Percentiles rank a stretch among this genome's conserved stretches.
Conservation (phyloP, 2,329 filamentous ascomycete species). For the Fusarium coicis region DNA sequence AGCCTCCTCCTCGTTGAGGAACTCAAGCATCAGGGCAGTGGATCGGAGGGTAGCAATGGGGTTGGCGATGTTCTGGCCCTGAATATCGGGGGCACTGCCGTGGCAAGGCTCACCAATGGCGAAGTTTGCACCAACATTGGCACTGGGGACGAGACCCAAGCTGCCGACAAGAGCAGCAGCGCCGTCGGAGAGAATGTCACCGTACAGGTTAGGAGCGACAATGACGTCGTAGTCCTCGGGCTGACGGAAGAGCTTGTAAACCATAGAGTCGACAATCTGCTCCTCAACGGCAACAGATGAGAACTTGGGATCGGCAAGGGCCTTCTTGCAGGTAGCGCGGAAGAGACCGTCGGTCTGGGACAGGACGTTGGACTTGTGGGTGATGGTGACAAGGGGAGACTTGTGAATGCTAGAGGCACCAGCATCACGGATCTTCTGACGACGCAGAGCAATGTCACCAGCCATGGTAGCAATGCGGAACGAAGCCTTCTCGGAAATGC, state of each 20-base stretch:
- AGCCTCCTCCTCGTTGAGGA: conserved; percentile 86
- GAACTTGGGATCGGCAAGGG: conserved; percentile 75
- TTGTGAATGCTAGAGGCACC: conserved; percentile 70
- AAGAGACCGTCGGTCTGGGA: conserved; percentile 97
- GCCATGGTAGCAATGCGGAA: conserved; percentile 92
- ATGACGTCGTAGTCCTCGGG: conserved; percentile 97
- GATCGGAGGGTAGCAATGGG: conserved; percentile 94
- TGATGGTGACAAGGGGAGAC: conserved; percentile 87
- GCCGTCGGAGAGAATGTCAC: conserved; percentile 95
- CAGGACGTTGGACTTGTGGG: conserved; percentile 98
- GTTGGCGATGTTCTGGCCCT: conserved; percentile 92
- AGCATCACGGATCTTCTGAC: conserved; percentile 80
- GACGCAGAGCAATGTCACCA: conserved; percentile 89
- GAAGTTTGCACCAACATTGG: conserved; percentile 94
- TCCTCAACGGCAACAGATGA: conserved; percentile 79
- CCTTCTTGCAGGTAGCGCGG: conserved; percentile 79
- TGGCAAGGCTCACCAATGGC: conserved; percentile 99
- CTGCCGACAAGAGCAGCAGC: conserved; percentile 93
- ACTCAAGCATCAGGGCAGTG: conserved; percentile 95
- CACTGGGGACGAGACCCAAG: conserved; percentile 90
- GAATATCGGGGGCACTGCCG: conserved; percentile 94
- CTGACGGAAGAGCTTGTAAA: conserved; percentile 99
- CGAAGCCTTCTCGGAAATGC: conserved; percentile 87
- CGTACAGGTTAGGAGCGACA: conserved; percentile 96
- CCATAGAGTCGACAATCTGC: conserved; percentile 99